A percentile compares a stretch with the other conserved stretches of the same genome.
These are phyloP conservation scores for Auricularia cornea DNA, from an alignment of 768 basidiomycete genomes.

Conservation along the genomic window DNA sequence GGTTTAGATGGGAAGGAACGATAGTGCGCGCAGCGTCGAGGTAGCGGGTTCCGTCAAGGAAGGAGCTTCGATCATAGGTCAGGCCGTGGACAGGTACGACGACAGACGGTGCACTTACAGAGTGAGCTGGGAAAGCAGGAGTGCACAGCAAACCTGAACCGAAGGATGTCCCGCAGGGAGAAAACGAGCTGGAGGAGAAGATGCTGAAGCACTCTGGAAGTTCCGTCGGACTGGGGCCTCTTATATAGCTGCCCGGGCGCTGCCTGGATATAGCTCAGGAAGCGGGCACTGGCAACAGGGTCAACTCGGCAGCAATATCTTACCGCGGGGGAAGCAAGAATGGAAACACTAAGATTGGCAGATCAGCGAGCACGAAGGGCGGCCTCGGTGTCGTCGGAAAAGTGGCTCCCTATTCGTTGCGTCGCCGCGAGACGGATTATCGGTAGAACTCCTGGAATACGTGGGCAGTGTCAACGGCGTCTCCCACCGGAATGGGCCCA, in stretches of 20 bases:
- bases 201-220: background rate
- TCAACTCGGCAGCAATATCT: too few relatives aligned
- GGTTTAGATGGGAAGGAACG: background rate
- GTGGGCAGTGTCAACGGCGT: too few relatives aligned
- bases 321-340: too few relatives aligned
- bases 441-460: too few relatives aligned
- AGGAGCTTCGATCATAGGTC: background rate
- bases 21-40: background rate
- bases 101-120: background rate
- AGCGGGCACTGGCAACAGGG: too few relatives aligned
- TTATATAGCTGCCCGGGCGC: background rate
- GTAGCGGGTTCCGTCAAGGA: background rate
- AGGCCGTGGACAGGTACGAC: too few relatives aligned
- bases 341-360: too few relatives aligned
- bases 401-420: too few relatives aligned
- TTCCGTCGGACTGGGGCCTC: background rate
- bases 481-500: too few relatives aligned
- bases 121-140: background rate
- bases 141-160: background rate
- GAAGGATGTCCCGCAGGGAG: background rate
- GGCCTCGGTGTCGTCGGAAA: too few relatives aligned
- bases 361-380: too few relatives aligned
- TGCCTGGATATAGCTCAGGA: background rate
- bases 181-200: background rate
- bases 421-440: too few relatives aligned